Evolutionary conservation across 768 basidiomycete genomes (phyloP), one percentile per base, ranked within the genome.

Genomic region (Cyathus striatus): DNA sequence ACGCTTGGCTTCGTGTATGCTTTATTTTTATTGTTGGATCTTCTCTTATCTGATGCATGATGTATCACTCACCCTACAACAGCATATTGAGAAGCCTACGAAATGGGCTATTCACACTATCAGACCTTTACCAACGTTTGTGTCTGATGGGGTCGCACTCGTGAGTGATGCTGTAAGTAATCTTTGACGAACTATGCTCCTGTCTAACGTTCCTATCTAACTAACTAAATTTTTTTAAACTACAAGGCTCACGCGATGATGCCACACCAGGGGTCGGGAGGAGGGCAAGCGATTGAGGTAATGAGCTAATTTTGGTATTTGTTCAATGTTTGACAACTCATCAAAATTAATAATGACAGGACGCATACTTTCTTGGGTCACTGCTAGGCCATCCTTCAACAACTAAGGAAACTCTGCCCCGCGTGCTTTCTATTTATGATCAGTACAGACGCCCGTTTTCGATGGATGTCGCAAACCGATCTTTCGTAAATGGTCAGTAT

Each of bases 271-370:
- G 74, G 71, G 16, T 68, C 73, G 7, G 73, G 72, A 13, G 74
- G 73, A 3, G 73, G 70, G 4, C 70, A 70, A 45, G 73, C 71
- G 6, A 63, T 75, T 32, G 75, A 76, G 57, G 70, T 69, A 42
- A 33, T 17, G 16, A 22, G 23, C 7, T 21, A 2, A 18, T 26
- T n/a, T n/a, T n/a, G n/a, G n/a, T n/a, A n/a, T n/a, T n/a, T n/a
- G n/a, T n/a, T 18, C 10, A 23, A 21, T 20, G n/a, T n/a, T n/a
- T n/a, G n/a, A n/a, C n/a, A n/a, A n/a, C n/a, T n/a, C n/a, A n/a
- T n/a, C n/a, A n/a, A n/a, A n/a, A n/a, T n/a, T n/a, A n/a, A n/a
- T n/a, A n/a, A n/a, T n/a, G 22, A 5, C 69, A 83, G 69, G 73
- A 71, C 45, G 69, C 66, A 3, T 68, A 62, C 46, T 54, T 68